Conservation (phyloP, 768 basidiomycete genomes). For the Tephrocybe sp. region DNA sequence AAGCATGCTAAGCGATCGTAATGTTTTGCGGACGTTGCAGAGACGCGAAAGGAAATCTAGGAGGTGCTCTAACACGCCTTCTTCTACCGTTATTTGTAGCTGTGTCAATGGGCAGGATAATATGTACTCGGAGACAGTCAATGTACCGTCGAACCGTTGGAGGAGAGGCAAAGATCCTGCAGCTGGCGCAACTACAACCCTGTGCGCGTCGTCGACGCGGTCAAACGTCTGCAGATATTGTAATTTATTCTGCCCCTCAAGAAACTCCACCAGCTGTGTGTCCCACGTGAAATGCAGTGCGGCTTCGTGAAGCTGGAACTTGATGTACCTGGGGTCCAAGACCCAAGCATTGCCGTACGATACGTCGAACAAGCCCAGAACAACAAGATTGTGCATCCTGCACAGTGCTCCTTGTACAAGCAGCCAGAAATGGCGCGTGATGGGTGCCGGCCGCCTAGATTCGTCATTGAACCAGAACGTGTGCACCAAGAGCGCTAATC, state of each 20-base stretch:
- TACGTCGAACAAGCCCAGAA: slow-evolving; percentile 41
- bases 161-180: slow-evolving; percentile 37
- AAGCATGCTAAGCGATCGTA: slow-evolving; percentile 28
- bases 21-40: slow-evolving; percentile 19
- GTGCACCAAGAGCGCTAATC: slow-evolving; percentile 41
- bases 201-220: slow-evolving; percentile 18
- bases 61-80: slow-evolving; percentile 29
- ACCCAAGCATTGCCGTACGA: slow-evolving; percentile 43
- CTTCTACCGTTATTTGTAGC: slow-evolving; percentile 44
- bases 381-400: slow-evolving; percentile 43
- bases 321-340: slow-evolving; percentile 33
- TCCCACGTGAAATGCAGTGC: slow-evolving; percentile 54
- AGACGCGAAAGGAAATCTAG: slow-evolving; percentile 33
- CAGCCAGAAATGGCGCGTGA: slow-evolving; percentile 42
- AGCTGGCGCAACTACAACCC: not conserved
- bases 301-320: slow-evolving; percentile 51
- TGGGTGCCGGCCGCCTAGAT: slow-evolving; percentile 23
- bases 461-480: slow-evolving; percentile 42
- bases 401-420: slow-evolving; percentile 41
- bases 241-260: slow-evolving; percentile 45
- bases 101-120: slow-evolving; percentile 40
- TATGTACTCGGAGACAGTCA: slow-evolving; percentile 41
- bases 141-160: slow-evolving; percentile 43
- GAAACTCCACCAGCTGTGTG: slow-evolving; percentile 42
- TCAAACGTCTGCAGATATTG: slow-evolving; percentile 35